phyloP scores from a whole-genome alignment of 352 stramenopile genomes.

The Pythium insidiosum region DNA sequence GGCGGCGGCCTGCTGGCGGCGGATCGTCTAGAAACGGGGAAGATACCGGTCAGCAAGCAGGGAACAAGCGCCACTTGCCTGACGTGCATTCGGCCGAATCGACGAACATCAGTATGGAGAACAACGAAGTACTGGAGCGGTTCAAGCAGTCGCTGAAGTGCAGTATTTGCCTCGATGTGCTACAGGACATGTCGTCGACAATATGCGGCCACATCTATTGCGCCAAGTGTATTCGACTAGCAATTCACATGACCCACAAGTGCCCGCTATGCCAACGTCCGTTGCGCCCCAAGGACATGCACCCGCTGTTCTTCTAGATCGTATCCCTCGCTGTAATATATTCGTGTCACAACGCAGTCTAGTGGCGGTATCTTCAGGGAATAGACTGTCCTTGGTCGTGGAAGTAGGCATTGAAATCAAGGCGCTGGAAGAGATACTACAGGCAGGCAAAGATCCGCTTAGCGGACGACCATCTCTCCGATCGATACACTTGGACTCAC shows the following conservation, averaged over 20 bases:
- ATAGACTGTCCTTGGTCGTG: background rate
- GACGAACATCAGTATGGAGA: conserved; percentile 61
- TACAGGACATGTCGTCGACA: conserved; percentile 77
- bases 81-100: conserved; percentile 46
- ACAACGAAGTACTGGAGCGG: conserved; percentile 66
- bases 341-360: too few species aligned
- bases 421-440: conserved; percentile 48
- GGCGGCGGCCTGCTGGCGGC: too few species aligned
- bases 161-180: conserved; percentile 73
- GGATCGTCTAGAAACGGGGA: too few species aligned
- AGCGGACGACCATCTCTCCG: background rate
- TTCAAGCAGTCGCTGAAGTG: conserved; percentile 77
- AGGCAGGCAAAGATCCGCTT: background rate
- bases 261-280: conserved; percentile 67
- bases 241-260: conserved; percentile 60
- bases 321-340: too few species aligned
- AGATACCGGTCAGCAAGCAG: too few species aligned
- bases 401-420: conserved; percentile 50
- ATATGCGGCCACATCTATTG: conserved; percentile 79
- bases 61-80: conserved; percentile 22
- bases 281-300: conserved; percentile 58
- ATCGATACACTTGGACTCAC: background rate
- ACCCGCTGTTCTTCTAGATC: conserved; percentile 71
- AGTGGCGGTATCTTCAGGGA: conserved; percentile 14
- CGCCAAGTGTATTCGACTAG: conserved; percentile 54